These are phyloP conservation scores for Neckera pumila DNA, from an alignment of 225 moss, liverwort and hornwort genomes.

Conservation along the genomic window DNA sequence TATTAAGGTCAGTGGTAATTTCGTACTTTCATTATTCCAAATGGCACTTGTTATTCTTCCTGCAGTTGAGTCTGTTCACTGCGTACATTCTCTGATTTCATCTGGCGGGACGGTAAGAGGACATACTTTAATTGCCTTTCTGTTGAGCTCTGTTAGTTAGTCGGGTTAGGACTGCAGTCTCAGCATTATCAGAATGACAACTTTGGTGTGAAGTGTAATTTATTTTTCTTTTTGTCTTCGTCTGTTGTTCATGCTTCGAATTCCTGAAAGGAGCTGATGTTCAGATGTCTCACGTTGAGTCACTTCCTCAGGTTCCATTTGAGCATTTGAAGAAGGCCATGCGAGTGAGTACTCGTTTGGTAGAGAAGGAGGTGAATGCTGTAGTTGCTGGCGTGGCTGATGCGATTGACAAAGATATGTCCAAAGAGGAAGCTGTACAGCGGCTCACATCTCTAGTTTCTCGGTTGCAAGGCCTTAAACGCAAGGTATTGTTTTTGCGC, in stretches of 20 bases:
- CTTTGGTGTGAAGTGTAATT: background rate
- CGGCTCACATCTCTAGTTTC: constrained; percentile 92
- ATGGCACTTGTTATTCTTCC: background rate
- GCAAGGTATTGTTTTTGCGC: constrained; percentile 53
- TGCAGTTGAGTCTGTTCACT: background rate
- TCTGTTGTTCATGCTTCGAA: background rate
- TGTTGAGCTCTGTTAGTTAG: background rate
- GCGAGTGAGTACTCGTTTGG: constrained; percentile 78
- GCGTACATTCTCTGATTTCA: background rate
- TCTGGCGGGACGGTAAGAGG: background rate
- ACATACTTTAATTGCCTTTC: background rate
- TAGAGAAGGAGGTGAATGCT: constrained; percentile 95
- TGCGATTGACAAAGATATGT: constrained; percentile 86
- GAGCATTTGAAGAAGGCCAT: constrained; percentile 97
- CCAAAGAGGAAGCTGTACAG: constrained; percentile 96
- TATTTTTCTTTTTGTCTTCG: background rate
- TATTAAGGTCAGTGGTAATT: constrained; percentile 40
- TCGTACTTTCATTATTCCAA: background rate
- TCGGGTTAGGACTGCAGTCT: background rate
- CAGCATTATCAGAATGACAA: background rate
- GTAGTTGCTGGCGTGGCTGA: constrained; percentile 91
- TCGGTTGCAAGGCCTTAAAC: constrained; percentile 94
- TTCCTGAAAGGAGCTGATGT: background rate
- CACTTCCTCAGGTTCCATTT: constrained; percentile 53
- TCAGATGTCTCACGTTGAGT: background rate